Conservation (phyloP, 2,329 filamentous ascomycete species). For the Cladophialophora chaetospira region DNA sequence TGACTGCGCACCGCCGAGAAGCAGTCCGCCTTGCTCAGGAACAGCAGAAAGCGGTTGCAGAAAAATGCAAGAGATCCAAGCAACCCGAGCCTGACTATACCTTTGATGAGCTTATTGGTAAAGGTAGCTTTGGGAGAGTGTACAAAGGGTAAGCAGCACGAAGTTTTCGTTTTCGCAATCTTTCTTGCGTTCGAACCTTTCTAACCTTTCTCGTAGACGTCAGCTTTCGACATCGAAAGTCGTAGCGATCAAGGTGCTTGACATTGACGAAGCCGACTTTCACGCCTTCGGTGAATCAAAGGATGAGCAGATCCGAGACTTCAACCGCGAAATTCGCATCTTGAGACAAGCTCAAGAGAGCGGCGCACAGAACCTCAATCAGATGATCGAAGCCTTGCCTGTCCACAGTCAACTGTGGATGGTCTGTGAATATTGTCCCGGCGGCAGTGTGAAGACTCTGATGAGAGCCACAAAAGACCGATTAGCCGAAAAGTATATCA, state of each 20-base stretch:
- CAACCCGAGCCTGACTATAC: slow-evolving; percentile 49
- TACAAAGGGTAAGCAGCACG: slow-evolving; percentile 48
- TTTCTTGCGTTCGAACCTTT: background rate
- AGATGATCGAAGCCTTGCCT: slow-evolving; percentile 64
- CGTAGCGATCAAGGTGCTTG: slow-evolving; percentile 56
- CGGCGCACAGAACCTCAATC: slow-evolving; percentile 64
- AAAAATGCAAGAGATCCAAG: slow-evolving; percentile 50
- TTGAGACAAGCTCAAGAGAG: slow-evolving; percentile 64
- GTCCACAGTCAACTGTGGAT: slow-evolving; percentile 68
- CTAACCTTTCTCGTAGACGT: slow-evolving; percentile 31
- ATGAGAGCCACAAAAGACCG: slow-evolving; percentile 52
- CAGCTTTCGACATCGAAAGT: slow-evolving; percentile 43
- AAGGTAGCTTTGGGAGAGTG: slow-evolving; percentile 54
- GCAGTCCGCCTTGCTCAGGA: slow-evolving; percentile 50
- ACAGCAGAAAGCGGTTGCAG: slow-evolving; percentile 48
- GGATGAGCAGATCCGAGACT: slow-evolving; percentile 55
- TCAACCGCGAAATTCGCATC: slow-evolving; percentile 64
- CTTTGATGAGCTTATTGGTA: slow-evolving; percentile 55
- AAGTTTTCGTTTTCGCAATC: background rate
- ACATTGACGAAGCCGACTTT: slow-evolving; percentile 54
- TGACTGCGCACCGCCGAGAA: slow-evolving; percentile 53
- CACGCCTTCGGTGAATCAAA: slow-evolving; percentile 48
- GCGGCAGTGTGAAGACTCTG: slow-evolving; percentile 65
- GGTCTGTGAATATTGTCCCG: slow-evolving; percentile 67
- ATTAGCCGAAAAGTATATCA: slow-evolving; percentile 63